Conservation (phyloP, 805 yeast species). For the Schizosaccharomyces lindneri region DNA sequence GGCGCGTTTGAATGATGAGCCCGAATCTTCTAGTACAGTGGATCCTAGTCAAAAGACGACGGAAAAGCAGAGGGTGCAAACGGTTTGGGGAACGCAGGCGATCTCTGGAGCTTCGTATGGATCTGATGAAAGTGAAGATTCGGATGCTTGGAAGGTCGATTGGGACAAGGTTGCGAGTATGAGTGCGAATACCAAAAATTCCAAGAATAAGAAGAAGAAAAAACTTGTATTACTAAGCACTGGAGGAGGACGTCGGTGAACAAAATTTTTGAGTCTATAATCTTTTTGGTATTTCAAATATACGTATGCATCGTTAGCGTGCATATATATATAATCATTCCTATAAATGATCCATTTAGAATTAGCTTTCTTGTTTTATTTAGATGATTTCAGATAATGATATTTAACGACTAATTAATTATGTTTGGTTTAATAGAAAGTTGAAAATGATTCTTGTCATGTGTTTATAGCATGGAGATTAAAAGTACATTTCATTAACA, state of each 20-base stretch:
- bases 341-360: too few relatives aligned
- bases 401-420: too few relatives aligned
- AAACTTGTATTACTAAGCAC: constrained; percentile 7
- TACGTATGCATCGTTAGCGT: too few relatives aligned
- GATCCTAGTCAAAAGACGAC: constrained; percentile 14
- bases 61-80: constrained; percentile 11
- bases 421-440: too few relatives aligned
- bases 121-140: constrained; percentile 15
- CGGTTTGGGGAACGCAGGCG: constrained; percentile 59
- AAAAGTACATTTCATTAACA: too few relatives aligned
- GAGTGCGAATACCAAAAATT: constrained; percentile 16
- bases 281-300: too few relatives aligned
- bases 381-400: too few relatives aligned
- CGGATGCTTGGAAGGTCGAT: constrained; percentile 22
- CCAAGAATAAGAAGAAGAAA: constrained; percentile 22
- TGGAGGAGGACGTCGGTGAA: constrained; percentile 3
- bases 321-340: too few relatives aligned
- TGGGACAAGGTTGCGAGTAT: constrained; percentile 25
- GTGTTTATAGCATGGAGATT: too few relatives aligned
- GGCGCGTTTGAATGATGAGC: constrained; percentile 2
- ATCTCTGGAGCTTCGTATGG: neutral
- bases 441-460: too few relatives aligned
- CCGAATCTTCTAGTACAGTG: constrained; percentile 7
- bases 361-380: too few relatives aligned
- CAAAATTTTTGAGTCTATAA: neutral